Evolutionary conservation across 768 basidiomycete species (phyloP).

Genomic region (Leccinum sublutescens): DNA sequence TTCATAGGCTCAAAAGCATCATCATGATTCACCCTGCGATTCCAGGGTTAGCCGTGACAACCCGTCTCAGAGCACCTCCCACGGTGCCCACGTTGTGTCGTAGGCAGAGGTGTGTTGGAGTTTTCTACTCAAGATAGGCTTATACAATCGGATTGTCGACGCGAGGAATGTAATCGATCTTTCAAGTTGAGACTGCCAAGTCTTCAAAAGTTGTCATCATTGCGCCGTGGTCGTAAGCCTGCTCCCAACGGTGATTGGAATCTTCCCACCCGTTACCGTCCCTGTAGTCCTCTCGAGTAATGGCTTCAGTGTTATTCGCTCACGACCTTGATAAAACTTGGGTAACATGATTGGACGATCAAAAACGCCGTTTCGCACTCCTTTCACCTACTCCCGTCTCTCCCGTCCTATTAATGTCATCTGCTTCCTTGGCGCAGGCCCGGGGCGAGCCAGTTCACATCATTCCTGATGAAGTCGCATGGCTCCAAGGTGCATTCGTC

Average conservation of each 20-base stretch:
- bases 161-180: not conserved
- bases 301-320: not conserved
- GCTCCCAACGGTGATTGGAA: not conserved
- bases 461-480: conserved; percentile 11
- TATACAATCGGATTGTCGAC: not conserved
- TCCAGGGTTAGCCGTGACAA: conserved; percentile 1
- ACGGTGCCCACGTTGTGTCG: not conserved
- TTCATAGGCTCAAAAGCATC: not conserved
- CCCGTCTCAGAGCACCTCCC: not conserved
- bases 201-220: not conserved
- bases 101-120: not conserved
- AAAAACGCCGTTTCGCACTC: conserved; percentile 5
- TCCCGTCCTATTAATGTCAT: conserved; percentile 6
- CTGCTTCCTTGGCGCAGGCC: not conserved
- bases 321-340: conserved; percentile 4
- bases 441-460: not conserved
- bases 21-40: conserved; percentile 8
- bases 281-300: conserved; percentile 8
- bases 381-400: not conserved
- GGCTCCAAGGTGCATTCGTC: conserved; percentile 25
- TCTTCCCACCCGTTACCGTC: conserved; percentile 6
- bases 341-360: not conserved
- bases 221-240: not conserved
- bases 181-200: not conserved
- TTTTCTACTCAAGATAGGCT: not conserved